Evolutionary conservation across 768 basidiomycete genomes (phyloP).

Genomic region (Suillus alpinus): DNA sequence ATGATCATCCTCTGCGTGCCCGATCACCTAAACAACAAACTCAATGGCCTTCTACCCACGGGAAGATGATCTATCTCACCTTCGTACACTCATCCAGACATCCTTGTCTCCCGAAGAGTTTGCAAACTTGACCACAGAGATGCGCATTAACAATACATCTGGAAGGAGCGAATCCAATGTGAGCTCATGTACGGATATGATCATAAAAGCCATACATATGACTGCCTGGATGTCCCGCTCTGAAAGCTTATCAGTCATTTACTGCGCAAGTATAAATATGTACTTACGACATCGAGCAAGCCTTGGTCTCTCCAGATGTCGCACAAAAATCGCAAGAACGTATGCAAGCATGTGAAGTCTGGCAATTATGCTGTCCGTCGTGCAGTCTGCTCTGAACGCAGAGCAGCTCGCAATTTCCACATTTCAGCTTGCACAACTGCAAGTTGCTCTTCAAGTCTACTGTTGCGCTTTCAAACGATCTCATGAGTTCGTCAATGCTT

Average conservation of each 20-base stretch:
- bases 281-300: constrained; percentile 49
- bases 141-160: constrained; percentile 53
- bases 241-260: constrained; percentile 17
- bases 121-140: constrained; percentile 53
- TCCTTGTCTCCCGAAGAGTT: constrained; percentile 43
- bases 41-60: background rate
- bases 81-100: constrained; percentile 54
- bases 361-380: constrained; percentile 46
- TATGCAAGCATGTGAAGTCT: constrained; percentile 46
- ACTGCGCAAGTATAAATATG: background rate
- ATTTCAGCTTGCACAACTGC: constrained; percentile 49
- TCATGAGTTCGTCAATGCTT: constrained; percentile 42
- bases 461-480: constrained; percentile 39
- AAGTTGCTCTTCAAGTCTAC: constrained; percentile 46
- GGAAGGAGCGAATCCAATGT: background rate
- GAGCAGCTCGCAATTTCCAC: constrained; percentile 44
- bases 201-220: constrained; percentile 40
- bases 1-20: constrained; percentile 50
- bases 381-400: constrained; percentile 50
- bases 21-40: constrained; percentile 36
- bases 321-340: constrained; percentile 44
- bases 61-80: constrained; percentile 27
- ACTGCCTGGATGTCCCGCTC: constrained; percentile 56
- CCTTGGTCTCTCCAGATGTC: constrained; percentile 25
- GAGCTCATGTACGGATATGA: background rate